Percentiles rank a stretch among this genome's conserved stretches.
Evolutionary conservation across 2,329 filamentous ascomycete species (phyloP).

Genomic region (Phialophora verrucosa): DNA sequence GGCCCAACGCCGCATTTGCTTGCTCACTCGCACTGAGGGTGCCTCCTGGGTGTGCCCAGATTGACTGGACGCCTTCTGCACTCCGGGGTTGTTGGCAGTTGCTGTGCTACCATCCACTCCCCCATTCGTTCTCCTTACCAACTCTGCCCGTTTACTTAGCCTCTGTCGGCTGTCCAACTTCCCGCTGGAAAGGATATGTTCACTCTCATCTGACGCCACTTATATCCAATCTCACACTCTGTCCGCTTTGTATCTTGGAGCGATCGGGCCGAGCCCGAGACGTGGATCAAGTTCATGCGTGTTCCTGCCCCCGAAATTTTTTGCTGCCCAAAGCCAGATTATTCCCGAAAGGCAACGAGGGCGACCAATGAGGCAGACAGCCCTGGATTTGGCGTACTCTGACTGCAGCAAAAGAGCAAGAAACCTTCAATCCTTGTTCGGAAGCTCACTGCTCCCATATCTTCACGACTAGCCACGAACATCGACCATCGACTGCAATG

Average conservation of each 20-base stretch:
- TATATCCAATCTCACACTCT: conserved; percentile 6
- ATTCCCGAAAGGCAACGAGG: conserved; percentile 18
- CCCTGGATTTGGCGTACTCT: conserved; percentile 24
- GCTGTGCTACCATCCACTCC: neutral
- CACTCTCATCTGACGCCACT: conserved; percentile 11
- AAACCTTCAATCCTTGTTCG: conserved; percentile 16
- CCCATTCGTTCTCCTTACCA: neutral
- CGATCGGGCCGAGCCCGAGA: conserved; percentile 9
- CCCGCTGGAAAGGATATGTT: neutral
- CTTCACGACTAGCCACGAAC: conserved; percentile 6
- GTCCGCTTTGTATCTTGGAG: neutral
- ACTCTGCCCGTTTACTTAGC: neutral
- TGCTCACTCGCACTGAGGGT: neutral
- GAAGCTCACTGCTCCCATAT: conserved; percentile 14
- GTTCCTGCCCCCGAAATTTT: conserved; percentile 10
- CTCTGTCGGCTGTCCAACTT: neutral
- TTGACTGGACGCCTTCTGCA: neutral
- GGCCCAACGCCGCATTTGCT: neutral
- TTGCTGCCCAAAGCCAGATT: conserved; percentile 33
- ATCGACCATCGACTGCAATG: conserved; percentile 4
- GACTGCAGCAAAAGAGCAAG: conserved; percentile 14
- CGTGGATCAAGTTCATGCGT: conserved; percentile 28
- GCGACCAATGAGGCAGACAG: conserved; percentile 29
- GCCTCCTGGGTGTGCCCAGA: neutral
- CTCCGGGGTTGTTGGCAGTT: conserved; percentile 10